Evolutionary conservation across 2,329 filamentous ascomycete species (phyloP).

Genomic region (Beauveria asiatica): DNA sequence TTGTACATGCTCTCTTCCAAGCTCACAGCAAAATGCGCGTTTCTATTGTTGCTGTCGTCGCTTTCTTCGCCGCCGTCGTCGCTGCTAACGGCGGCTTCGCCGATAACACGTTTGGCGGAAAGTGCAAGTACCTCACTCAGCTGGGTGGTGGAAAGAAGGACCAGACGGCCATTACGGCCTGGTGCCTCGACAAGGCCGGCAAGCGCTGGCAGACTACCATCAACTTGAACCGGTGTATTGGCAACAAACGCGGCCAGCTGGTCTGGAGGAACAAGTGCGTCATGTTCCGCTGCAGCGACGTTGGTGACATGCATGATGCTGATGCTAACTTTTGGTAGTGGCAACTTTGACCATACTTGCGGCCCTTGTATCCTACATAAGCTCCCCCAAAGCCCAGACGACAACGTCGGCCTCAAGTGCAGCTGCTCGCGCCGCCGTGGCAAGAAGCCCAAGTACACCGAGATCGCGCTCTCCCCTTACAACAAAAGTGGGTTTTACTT

Average conservation of each 20-base stretch:
- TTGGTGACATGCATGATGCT: not conserved
- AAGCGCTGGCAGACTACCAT: not conserved
- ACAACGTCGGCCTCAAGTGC: not conserved
- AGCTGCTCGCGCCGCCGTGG: not conserved
- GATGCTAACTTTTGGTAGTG: not conserved
- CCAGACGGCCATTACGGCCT: not conserved
- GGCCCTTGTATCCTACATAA: not conserved
- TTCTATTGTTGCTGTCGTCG: not conserved
- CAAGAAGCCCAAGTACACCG: not conserved
- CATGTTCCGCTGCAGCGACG: not conserved
- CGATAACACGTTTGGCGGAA: not conserved
- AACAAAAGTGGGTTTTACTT: not conserved
- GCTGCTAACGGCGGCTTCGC: not conserved
- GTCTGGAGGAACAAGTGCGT: not conserved
- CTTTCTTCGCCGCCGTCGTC: not conserved
- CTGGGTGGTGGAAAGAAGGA: not conserved
- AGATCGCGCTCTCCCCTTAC: not conserved
- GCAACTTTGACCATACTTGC: conserved; percentile 4
- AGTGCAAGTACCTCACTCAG: not conserved
- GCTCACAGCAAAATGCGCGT: not conserved
- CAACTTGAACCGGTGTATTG: conserved; percentile 4
- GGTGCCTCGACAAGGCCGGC: not conserved
- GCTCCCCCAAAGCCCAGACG: not conserved
- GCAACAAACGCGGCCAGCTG: conserved; percentile 2
- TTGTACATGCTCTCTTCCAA: not conserved